Evolutionary conservation across 805 yeast genomes (phyloP).

Genomic region (Sungouiella thailandica): DNA sequence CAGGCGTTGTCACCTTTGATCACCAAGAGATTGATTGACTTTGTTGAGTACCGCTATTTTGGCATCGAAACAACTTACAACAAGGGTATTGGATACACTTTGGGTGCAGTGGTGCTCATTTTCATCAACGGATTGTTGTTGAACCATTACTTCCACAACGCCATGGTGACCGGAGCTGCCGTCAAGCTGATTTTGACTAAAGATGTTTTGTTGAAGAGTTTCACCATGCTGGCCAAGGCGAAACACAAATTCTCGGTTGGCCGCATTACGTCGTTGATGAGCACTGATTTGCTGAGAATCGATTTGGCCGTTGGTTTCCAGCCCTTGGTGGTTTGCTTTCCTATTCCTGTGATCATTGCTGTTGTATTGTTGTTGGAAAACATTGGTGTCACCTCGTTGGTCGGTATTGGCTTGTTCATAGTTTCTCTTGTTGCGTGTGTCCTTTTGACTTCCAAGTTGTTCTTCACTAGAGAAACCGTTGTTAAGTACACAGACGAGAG

Average conservation of each 20-base stretch:
- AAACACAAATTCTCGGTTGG: constrained; percentile 34
- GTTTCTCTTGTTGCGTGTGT: constrained; percentile 31
- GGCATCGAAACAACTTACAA: constrained; percentile 42
- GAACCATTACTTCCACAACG: constrained; percentile 39
- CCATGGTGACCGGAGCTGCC: constrained; percentile 41
- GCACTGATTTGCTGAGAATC: constrained; percentile 40
- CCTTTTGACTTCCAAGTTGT: constrained; percentile 30
- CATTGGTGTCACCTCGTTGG: constrained; percentile 37
- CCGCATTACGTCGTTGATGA: constrained; percentile 36
- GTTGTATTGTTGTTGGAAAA: constrained; percentile 29
- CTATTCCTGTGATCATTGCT: constrained; percentile 38
- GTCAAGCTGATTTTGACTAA: constrained; percentile 37
- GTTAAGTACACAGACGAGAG: constrained; percentile 38
- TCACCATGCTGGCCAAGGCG: constrained; percentile 30
- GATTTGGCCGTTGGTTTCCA: constrained; percentile 42
- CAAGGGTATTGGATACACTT: constrained; percentile 69
- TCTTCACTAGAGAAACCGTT: constrained; percentile 30
- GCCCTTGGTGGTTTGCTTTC: constrained; percentile 38
- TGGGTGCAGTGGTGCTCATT: constrained; percentile 62
- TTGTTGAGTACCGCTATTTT: constrained; percentile 48
- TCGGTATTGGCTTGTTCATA: constrained; percentile 39
- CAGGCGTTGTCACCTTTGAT: constrained; percentile 62
- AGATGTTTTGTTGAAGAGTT: constrained; percentile 34
- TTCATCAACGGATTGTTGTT: constrained; percentile 33
- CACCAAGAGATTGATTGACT: constrained; percentile 58